Evolutionary conservation across 2,329 filamentous ascomycete genomes (phyloP).

Genomic region (Lachnellula cervina): DNA sequence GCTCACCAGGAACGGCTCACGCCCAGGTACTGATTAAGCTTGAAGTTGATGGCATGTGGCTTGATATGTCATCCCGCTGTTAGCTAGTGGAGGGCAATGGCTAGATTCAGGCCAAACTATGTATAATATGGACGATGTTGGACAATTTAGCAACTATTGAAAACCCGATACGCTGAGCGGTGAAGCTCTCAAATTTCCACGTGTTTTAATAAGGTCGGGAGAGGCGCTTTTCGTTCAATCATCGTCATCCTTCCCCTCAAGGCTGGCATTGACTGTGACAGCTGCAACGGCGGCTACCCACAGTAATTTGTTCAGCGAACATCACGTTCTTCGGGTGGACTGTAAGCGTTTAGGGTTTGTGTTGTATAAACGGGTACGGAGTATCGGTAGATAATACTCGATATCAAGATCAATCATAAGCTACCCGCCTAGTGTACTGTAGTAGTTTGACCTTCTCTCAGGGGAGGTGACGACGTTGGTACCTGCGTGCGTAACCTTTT

Average conservation of each 20-base stretch:
- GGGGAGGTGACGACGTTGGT: background rate
- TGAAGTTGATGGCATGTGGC: too few species aligned
- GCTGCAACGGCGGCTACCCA: background rate
- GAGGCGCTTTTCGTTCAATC: background rate
- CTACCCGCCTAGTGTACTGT: too few species aligned
- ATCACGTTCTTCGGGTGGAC: conserved; percentile 3
- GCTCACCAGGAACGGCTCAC: too few species aligned
- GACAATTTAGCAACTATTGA: too few species aligned
- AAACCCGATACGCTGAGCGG: too few species aligned
- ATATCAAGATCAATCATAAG: too few species aligned
- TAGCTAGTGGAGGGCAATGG: too few species aligned
- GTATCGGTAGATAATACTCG: conserved; percentile 7
- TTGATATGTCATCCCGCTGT: too few species aligned
- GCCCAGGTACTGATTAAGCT: background rate
- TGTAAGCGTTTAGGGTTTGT: conserved; percentile 16
- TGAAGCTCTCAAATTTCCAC: too few species aligned
- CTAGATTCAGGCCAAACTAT: too few species aligned
- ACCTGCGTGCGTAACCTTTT: too few species aligned
- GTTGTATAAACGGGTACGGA: conserved; percentile 2
- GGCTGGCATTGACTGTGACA: background rate
- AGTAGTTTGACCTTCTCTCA: background rate
- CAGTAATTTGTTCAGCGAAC: background rate
- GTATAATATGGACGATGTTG: too few species aligned
- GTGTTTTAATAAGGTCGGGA: background rate
- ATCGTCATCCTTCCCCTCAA: background rate